Evolutionary conservation across 768 basidiomycete species (phyloP).

Genomic region (Tricholoma flavovirens): DNA sequence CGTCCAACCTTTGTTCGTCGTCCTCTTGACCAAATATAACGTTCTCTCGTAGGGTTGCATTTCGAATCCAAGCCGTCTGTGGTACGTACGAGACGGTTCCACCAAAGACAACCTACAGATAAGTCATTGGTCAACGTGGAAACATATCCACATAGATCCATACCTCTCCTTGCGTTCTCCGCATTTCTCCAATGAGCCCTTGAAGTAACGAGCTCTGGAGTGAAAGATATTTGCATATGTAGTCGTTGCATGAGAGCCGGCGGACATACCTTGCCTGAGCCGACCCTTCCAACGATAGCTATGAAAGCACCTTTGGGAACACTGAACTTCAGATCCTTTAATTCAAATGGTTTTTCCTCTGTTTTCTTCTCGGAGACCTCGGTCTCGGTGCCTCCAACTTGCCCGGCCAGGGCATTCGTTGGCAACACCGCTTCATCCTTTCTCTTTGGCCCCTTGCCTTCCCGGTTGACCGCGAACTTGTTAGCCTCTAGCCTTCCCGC

Average conservation of each 20-base stretch:
- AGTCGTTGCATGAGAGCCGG: not conserved
- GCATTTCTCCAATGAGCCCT: conserved; percentile 64
- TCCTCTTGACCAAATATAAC: conserved; percentile 66
- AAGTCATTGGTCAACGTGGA: not conserved
- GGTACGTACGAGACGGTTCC: conserved; percentile 55
- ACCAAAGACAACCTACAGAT: conserved; percentile 40
- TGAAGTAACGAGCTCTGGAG: conserved; percentile 50
- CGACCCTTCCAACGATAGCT: conserved; percentile 71
- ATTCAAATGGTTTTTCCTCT: conserved; percentile 45
- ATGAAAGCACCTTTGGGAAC: conserved; percentile 55
- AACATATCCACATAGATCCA: conserved; percentile 6
- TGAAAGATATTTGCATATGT: not conserved
- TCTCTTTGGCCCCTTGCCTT: conserved; percentile 12
- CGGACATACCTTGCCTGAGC: conserved; percentile 56
- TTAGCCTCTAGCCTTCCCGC: conserved; percentile 18
- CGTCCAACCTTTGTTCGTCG: conserved; percentile 45
- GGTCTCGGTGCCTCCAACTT: conserved; percentile 11
- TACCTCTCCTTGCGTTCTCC: conserved; percentile 50
- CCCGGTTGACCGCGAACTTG: conserved; percentile 5
- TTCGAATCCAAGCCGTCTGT: conserved; percentile 60
- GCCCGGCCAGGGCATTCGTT: conserved; percentile 9
- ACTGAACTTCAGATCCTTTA: conserved; percentile 40
- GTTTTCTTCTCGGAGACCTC: conserved; percentile 14
- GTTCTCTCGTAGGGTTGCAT: conserved; percentile 68
- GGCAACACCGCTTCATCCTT: conserved; percentile 19